Conservation (phyloP, 306 rosid genomes). For the Corylus heterophylla region DNA sequence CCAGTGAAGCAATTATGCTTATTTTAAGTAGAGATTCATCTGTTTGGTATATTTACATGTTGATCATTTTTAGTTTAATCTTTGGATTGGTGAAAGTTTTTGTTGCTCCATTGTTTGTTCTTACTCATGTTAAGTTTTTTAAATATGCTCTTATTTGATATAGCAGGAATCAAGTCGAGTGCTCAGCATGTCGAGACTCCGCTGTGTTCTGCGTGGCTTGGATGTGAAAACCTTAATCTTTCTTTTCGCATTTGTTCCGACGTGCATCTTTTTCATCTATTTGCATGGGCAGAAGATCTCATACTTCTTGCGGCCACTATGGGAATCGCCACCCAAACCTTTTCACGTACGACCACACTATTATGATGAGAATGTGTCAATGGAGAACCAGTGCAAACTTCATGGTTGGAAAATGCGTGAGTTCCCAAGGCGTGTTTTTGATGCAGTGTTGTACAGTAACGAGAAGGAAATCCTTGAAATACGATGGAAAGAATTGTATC, state of each 20-base stretch:
- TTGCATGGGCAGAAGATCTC: slow-evolving; percentile 97
- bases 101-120: slow-evolving; percentile 11
- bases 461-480: slow-evolving; percentile 85
- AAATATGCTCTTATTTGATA: slow-evolving; percentile 22
- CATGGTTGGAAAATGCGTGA: slow-evolving; percentile 97
- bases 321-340: slow-evolving; percentile 94
- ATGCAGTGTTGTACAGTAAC: slow-evolving; percentile 94
- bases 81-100: background rate
- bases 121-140: background rate
- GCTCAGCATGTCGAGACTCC: slow-evolving; percentile 80
- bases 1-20: background rate
- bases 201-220: slow-evolving; percentile 86
- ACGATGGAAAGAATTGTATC: slow-evolving; percentile 93
- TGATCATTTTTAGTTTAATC: background rate
- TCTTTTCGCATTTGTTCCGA: slow-evolving; percentile 69
- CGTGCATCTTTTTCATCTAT: slow-evolving; percentile 66
- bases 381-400: slow-evolving; percentile 87
- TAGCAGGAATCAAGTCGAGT: slow-evolving; percentile 79
- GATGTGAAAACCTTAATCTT: slow-evolving; percentile 79
- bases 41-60: background rate
- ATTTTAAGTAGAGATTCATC: background rate
- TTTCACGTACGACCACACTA: slow-evolving; percentile 86
- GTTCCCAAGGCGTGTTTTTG: slow-evolving; percentile 91
- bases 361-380: slow-evolving; percentile 80
- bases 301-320: slow-evolving; percentile 91